Evolutionary conservation across 148 eudicot genomes (phyloP).

Genomic region (Oxyria digyna): DNA sequence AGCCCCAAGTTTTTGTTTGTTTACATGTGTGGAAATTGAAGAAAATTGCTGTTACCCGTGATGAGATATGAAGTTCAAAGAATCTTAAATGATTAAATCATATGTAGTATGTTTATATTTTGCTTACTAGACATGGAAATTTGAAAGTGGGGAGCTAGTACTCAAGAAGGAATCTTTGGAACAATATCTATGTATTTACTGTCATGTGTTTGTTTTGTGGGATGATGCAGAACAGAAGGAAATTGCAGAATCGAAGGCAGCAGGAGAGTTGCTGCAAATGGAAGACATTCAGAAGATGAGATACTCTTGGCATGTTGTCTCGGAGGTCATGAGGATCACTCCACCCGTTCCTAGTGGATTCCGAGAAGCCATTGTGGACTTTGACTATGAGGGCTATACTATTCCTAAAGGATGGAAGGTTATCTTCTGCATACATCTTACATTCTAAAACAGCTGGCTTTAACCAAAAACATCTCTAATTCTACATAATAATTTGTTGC

Average conservation of each 20-base stretch:
- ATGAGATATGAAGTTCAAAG: neutral
- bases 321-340: conserved; percentile 26
- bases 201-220: neutral
- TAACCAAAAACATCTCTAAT: neutral
- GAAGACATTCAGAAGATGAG: conserved; percentile 28
- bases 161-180: neutral
- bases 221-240: conserved; percentile 17
- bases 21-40: neutral
- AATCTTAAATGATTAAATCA: neutral
- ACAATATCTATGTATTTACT: neutral
- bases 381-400: conserved; percentile 20
- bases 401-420: conserved; percentile 42
- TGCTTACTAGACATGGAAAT: neutral
- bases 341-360: conserved; percentile 24
- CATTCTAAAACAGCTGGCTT: neutral
- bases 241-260: conserved; percentile 13
- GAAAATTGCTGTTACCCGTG: neutral
- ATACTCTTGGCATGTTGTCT: conserved; percentile 25
- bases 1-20: neutral
- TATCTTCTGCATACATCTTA: neutral
- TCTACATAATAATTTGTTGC: neutral
- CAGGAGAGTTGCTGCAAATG: conserved; percentile 15
- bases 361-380: conserved; percentile 24
- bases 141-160: too few species aligned
- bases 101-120: too few species aligned